Conservation (phyloP, 2,329 filamentous ascomycete genomes). For the Calycina marina region DNA sequence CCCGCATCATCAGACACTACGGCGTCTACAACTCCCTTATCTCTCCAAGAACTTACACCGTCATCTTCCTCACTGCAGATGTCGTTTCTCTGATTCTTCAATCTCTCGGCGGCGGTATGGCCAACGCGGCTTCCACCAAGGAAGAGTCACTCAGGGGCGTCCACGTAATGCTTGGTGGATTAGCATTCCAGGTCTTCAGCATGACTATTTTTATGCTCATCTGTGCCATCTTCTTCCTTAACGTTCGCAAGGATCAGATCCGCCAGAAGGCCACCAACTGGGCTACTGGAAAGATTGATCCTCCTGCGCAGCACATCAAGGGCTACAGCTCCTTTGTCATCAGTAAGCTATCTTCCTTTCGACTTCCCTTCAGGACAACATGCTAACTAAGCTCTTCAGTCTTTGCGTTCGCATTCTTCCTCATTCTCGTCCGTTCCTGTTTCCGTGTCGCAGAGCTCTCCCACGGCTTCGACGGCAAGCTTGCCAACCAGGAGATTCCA, state of each 20-base stretch:
- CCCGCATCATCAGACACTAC: constrained; percentile 39
- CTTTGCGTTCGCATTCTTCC: constrained; percentile 31
- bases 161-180: constrained; percentile 25
- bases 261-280: background rate
- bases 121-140: constrained; percentile 29
- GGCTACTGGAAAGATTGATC: constrained; percentile 1
- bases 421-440: constrained; percentile 37
- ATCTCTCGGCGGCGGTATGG: constrained; percentile 36
- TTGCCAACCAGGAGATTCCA: constrained; percentile 30
- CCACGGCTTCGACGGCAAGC: constrained; percentile 33
- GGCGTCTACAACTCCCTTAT: constrained; percentile 31
- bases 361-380: background rate
- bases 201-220: constrained; percentile 18
- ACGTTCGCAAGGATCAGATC: constrained; percentile 6
- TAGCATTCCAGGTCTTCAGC: constrained; percentile 25
- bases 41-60: constrained; percentile 35
- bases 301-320: background rate
- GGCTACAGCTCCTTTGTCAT: constrained; percentile 1
- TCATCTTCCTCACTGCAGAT: constrained; percentile 30
- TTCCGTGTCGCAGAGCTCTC: constrained; percentile 44
- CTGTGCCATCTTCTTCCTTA: constrained; percentile 7
- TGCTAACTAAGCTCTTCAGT: constrained; percentile 8
- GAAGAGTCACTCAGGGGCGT: constrained; percentile 11
- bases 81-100: constrained; percentile 42
- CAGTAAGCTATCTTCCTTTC: background rate